Evolutionary conservation across 2,329 filamentous ascomycete genomes (phyloP).

Genomic region (Cercospora nicotianae): DNA sequence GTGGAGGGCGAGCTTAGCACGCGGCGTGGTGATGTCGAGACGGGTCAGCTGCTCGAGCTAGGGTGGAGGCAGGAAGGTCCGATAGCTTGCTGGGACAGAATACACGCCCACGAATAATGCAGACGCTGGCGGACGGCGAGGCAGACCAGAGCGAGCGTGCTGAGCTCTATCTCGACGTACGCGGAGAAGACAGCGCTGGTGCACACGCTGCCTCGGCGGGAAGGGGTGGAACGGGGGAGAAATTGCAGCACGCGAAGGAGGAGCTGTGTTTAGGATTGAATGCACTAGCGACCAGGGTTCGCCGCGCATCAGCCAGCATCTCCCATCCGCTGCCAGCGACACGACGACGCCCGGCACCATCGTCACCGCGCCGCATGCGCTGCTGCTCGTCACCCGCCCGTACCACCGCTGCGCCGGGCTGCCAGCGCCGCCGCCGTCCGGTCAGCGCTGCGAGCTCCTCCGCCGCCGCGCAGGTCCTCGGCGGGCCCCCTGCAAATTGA

Average conservation of each 20-base stretch:
- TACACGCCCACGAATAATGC: conserved; percentile 2
- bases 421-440: neutral
- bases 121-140: conserved; percentile 2
- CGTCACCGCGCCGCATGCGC: neutral
- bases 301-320: conserved; percentile 1
- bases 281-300: conserved; percentile 6
- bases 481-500: conserved; percentile 10
- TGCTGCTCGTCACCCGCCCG: neutral
- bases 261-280: conserved; percentile 9
- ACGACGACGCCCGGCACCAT: neutral
- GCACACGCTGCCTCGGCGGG: conserved; percentile 6
- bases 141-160: conserved; percentile 9
- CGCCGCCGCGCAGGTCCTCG: neutral
- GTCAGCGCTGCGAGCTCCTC: neutral
- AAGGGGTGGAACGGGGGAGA: conserved; percentile 8
- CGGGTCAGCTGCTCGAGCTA: conserved; percentile 12
- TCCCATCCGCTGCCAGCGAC: neutral
- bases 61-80: conserved; percentile 5
- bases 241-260: conserved; percentile 10
- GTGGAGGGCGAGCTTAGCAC: conserved; percentile 9
- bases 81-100: conserved; percentile 1
- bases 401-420: neutral
- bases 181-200: conserved; percentile 5
- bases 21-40: conserved; percentile 14
- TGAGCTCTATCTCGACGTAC: conserved; percentile 1